Base-by-base conservation (phyloP, 2,329 filamentous ascomycete genomes). In the Aphanoascus verrucosus region DNA sequence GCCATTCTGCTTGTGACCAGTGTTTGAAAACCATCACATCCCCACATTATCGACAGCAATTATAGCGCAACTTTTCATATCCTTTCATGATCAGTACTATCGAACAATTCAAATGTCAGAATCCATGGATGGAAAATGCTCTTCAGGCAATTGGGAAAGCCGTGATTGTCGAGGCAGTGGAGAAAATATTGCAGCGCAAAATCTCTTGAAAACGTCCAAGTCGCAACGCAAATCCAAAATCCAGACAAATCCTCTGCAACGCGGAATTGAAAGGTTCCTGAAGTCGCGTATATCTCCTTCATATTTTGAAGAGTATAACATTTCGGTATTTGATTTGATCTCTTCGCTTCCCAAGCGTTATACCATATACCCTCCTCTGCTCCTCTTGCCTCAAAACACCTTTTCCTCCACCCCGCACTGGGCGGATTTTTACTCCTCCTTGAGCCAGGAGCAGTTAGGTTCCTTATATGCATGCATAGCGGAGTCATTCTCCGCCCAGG, bases 301-400 rank as follows among this genome's bases (percentile, higher is more conserved):
- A 43, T 56, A 45, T 3, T 51, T 64, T 17, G 50, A 55, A 8
- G 43, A 38, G 5, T 28, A 52, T n/a, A 19, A 17, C n/a, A 11
- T 56, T 28, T 31, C 35, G n/a, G 19, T 34, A 14, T 44, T 37
- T 7, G 11, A 47, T 3, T 31, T 65, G 14, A 20, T 52, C 1
- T 55, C 57, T 7, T 57, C 59, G 20, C 62, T 72, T 4, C 70
- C 70, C 1, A 73, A 71, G 58, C 61, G 72, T 3, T 83, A 79
- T 65, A 77, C 76, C 2, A 63, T 80, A 42, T 82, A 84, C 64
- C 71, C 71, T 5, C 75, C 77, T 1, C 72, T 84, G 60, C 71
- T 83, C 5, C 74, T 84, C 6, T 71, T 84, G 1, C 75, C 78
- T 0, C 58, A 71, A 19, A 71, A 74, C 56, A 68, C 75, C 19